These are phyloP conservation scores for Colletotrichum neosansevieriae DNA, from an alignment of 2,329 filamentous ascomycete species.

Conservation along the genomic window DNA sequence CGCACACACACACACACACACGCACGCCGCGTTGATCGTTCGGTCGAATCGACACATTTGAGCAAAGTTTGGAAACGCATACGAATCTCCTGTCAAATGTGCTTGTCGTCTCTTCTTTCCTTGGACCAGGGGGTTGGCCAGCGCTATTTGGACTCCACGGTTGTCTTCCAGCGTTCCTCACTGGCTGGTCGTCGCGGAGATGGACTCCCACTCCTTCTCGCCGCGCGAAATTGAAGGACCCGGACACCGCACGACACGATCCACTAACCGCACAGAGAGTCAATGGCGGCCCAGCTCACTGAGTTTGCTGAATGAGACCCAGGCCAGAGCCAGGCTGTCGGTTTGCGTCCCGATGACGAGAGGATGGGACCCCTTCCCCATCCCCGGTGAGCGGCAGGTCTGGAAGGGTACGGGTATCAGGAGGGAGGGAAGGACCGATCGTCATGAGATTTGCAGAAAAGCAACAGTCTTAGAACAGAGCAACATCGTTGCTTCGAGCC, in stretches of 20 bases:
- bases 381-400: constrained; percentile 7
- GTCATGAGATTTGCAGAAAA: constrained; percentile 31
- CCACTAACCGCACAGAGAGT: constrained; percentile 8
- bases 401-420: constrained; percentile 1
- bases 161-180: neutral
- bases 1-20: neutral
- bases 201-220: constrained; percentile 8
- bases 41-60: neutral
- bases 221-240: constrained; percentile 36
- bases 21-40: neutral
- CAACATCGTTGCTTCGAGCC: constrained; percentile 15
- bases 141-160: neutral
- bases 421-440: constrained; percentile 22
- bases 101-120: constrained; percentile 24
- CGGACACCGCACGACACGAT: constrained; percentile 25
- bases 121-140: too few relatives aligned
- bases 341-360: constrained; percentile 35
- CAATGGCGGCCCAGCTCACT: neutral
- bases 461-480: too few relatives aligned
- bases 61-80: constrained; percentile 33
- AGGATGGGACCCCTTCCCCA: neutral
- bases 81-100: constrained; percentile 11
- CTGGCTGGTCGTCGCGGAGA: constrained; percentile 28
- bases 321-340: constrained; percentile 7
- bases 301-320: constrained; percentile 3